phyloP scores from a whole-genome alignment of 257 asterid species.

The Cynanchum wilfordii region DNA sequence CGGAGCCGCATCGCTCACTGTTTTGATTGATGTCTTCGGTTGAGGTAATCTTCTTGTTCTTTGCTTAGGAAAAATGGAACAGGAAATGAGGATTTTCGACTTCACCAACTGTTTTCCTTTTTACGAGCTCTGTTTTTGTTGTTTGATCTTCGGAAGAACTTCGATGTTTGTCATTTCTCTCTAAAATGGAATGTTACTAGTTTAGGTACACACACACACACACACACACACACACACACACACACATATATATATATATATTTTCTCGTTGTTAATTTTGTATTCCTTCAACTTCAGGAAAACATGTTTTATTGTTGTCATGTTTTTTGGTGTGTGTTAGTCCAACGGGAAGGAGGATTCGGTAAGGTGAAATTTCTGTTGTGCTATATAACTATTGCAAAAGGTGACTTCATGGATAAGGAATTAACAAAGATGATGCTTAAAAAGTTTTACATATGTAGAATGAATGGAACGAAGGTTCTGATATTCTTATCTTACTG shows the following conservation, averaged over 20 bases:
- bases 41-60: slow-evolving; percentile 9
- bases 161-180: neutral
- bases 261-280: too few relatives aligned
- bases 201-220: too few relatives aligned
- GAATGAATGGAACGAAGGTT: neutral
- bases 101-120: neutral
- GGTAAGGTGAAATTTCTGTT: neutral
- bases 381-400: neutral
- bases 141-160: neutral
- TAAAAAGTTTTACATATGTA: neutral
- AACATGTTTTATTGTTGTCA: too few relatives aligned
- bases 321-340: too few relatives aligned
- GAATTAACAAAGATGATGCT: neutral
- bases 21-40: neutral
- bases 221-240: too few relatives aligned
- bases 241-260: too few relatives aligned
- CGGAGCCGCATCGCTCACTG: neutral
- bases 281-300: too few relatives aligned
- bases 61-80: neutral
- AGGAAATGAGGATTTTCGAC: neutral
- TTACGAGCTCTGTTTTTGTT: neutral
- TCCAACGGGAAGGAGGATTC: neutral
- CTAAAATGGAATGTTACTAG: neutral
- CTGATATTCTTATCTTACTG: slow-evolving; percentile 2
- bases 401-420: neutral